Evolutionary conservation across 2,329 filamentous ascomycete species (phyloP), one percentile per base, ranked within the genome.

Genomic region (Aspergillus sp.): DNA sequence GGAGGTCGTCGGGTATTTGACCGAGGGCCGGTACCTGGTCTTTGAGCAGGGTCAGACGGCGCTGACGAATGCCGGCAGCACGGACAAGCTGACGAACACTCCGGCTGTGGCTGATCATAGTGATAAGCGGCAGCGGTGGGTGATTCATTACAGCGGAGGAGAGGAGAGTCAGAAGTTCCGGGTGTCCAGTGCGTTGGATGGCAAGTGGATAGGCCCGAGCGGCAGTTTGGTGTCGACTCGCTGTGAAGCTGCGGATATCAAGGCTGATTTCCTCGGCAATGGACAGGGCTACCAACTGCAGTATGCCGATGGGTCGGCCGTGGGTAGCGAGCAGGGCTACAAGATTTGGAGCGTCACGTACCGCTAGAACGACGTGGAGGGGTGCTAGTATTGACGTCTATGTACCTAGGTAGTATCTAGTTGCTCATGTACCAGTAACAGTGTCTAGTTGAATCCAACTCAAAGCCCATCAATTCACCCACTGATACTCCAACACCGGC

Each of bases 1-100:
- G 64, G 60, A 72, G 30, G 71, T 79, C 26, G 69, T 80, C 2
- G 80, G 81, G 1, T 69, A 74, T 19, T 65, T 83, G 22, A 82
- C 79, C 4, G 80, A 83, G 60, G 81, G 80, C 10, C 77, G 79
- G 16, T 82, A 77, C 58, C 70, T 83, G 13, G 76, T 77, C 4
- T 77, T 82, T 49, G 79, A 81, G 59, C 64, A 68, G 49, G 63
- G 68, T 32, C 75, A 75, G n/a, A 67, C 61, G 16, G 78, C 78
- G 0, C 67, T 82, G 14, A 67, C 67, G 7, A 75, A 73, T 49
- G 51, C 62, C 3, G 57, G 58, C 35, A 51, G 53, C 6, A 43
- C 50, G 8, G 45, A 43, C 20, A 24, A 43, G 3, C 11, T 62
- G 30, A 67, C 52, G 43, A 57, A 54, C 17, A 63, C 60, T 3